Base-by-base conservation (phyloP, 108 stramenopile genomes). In the Skeletonema grethae region DNA sequence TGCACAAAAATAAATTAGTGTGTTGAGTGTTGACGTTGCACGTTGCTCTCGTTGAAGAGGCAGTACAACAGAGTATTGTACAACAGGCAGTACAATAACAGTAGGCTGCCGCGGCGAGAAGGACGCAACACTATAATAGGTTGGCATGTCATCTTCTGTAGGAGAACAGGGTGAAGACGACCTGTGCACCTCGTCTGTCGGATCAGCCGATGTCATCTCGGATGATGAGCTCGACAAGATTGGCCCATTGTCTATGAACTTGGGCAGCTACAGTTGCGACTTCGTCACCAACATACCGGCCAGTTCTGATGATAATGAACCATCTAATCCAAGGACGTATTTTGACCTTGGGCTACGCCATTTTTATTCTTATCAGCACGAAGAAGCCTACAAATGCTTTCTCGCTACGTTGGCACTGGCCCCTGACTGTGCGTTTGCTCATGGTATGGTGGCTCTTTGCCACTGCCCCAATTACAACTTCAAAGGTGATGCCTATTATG, bases 401-500 rank as follows among this genome's bases (percentile, higher is more conserved):
- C 57, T 89, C 25, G 88, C 88, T 13, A 88, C 86, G 43, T 36
- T 91, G 18, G 58, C 77, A 12, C 71, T 83, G 7, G 83, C 84
- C 8, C 87, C 90, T 46, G 79, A 91, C 61, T 91, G 90, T 69
- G 93, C 89, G 20, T 79, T 94, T 62, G 93, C 93, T 4, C 93
- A 94, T 73, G 93, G 84, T 1, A 73, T 91, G 48, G 59, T 91
- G 7, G 84, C 93, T n/a, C 60, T 91, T 6, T 94, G 93, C 57
- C 93, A 94, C 70, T 76, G 84, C 65, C 93, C 93, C 9, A 94
- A 94, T 71, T 94, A 94, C 72, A 94, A 94, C 57, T 94, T 94
- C 58, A 94, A 91, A 70, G 93, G 93, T 9, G 87, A 87, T 34
- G 87, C 90, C 2, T 94, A 94, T 60, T 94, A 94, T 53, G 89